Evolutionary conservation across 2,329 filamentous ascomycete species (phyloP), one percentile per base, ranked within the genome.

Genomic region (Paecilomyces niveus): DNA sequence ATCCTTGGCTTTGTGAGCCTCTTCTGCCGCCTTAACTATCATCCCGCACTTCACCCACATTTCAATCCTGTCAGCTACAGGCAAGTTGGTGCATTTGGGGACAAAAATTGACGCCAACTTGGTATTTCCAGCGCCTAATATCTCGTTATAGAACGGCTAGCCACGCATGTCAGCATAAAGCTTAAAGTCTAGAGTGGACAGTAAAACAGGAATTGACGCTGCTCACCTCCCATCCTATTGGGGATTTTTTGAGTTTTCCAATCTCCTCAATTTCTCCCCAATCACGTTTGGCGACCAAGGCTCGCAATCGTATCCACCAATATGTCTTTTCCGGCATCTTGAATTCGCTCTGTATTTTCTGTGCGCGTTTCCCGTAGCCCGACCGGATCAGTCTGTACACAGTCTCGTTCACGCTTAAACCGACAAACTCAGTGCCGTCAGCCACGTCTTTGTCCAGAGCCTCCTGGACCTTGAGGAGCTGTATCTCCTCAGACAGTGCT

Each of bases 41-140:
- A 96, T 85, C 18, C 93, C 93, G 73, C 94, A 97, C 76, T 96
- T 96, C 67, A 96, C 87, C 83, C 92, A 99, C 93, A 99, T 97
- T 64, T 88, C 84, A 57, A 96, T 87, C 3, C 87, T 80, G 66
- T 92, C 89, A 2, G 84, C 82, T 0, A 83, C 79, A 52, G 86
- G 82, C 53, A 95, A 72, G 57, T 81, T 80, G 15, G 87, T 88
- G 77, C 92, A 97, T 74, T 97, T 97, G 2, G 90, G 86, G 55
- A 97, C 86, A 74, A 97, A 97, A 4, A 85, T 73, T 0, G 88
- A 84, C 1, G 94, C 94, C 15, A 96, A 81, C 61, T 92, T 89
- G 4, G 90, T 88, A 70, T 97, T 97, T 53, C 94, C 94, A 1
- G 94, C 94, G 53, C 89, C 87, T 0, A 97, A 80, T 29, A 90